A percentile compares a stretch with the other conserved stretches of the same genome.
phyloP scores from a whole-genome alignment of 495 filamentous ascomycete genomes.

The Penicillium manginii region DNA sequence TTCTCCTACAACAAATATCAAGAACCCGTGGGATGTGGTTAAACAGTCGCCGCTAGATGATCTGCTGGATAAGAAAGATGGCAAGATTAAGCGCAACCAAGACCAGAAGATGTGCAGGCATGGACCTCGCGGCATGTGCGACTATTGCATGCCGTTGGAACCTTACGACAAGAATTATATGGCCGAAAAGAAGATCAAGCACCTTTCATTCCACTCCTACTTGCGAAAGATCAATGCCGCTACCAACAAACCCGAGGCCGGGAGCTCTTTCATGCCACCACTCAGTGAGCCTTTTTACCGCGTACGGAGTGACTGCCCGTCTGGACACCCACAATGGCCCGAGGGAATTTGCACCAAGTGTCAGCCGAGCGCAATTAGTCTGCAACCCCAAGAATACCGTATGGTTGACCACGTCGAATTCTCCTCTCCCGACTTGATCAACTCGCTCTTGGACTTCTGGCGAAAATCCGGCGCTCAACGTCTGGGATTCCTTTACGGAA shows the following conservation, averaged over 20 bases:
- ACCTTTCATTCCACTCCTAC: constrained; percentile 93
- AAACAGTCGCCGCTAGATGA: constrained; percentile 86
- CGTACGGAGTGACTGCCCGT: constrained; percentile 85
- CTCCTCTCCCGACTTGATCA: constrained; percentile 75
- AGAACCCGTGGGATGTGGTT: constrained; percentile 93
- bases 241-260: constrained; percentile 92
- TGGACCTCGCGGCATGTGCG: constrained; percentile 96
- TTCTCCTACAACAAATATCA: constrained; percentile 60
- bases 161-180: constrained; percentile 89
- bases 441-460: constrained; percentile 91
- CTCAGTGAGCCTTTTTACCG: constrained; percentile 93
- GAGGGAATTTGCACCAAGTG: constrained; percentile 99
- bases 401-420: constrained; percentile 99
- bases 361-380: constrained; percentile 93
- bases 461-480: constrained; percentile 77
- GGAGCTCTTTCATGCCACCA: constrained; percentile 92
- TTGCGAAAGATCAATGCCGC: constrained; percentile 92
- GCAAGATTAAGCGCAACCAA: constrained; percentile 79
- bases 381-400: constrained; percentile 92
- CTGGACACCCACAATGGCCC: constrained; percentile 90
- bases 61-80: constrained; percentile 82
- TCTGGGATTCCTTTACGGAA: constrained; percentile 88
- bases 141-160: constrained; percentile 98
- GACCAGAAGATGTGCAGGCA: constrained; percentile 94
- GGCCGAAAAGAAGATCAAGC: constrained; percentile 96